Evolutionary conservation across 1,139 yeast species (phyloP).

Genomic region (Nakaseomyces delphensis): DNA sequence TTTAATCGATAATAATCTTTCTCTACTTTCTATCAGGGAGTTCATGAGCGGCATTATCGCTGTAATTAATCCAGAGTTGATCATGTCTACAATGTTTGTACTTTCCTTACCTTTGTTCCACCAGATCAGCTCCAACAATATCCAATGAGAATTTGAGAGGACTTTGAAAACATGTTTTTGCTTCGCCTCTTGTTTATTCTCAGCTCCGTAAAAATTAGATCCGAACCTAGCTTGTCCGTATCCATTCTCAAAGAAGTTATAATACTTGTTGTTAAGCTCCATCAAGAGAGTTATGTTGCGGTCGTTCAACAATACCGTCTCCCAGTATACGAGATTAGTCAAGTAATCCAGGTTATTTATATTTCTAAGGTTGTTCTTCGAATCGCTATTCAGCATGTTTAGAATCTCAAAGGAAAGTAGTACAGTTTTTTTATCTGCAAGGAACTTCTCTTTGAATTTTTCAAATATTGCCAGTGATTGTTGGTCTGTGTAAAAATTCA

Average conservation of each 20-base stretch:
- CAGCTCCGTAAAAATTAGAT: background rate
- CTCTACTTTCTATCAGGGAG: slow-evolving; percentile 1
- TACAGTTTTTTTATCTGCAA: slow-evolving; percentile 1
- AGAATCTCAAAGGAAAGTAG: slow-evolving; percentile 1
- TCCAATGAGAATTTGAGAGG: background rate
- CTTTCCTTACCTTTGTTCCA: background rate
- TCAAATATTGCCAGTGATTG: background rate
- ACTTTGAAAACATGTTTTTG: background rate
- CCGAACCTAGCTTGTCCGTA: background rate
- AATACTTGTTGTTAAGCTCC: background rate
- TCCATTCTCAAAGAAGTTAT: slow-evolving; percentile 1
- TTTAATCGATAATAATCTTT: background rate
- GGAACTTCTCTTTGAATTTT: slow-evolving; percentile 2
- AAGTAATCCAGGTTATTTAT: slow-evolving; percentile 1
- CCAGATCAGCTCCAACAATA: slow-evolving; percentile 1
- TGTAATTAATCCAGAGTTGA: background rate
- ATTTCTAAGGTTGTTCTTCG: slow-evolving; percentile 1
- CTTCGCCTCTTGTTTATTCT: background rate
- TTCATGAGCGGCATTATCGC: slow-evolving; percentile 2
- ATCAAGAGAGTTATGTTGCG: background rate
- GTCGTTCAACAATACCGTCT: background rate
- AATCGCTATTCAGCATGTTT: slow-evolving; percentile 1
- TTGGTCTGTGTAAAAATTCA: background rate
- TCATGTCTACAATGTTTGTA: background rate
- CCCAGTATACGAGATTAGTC: slow-evolving; percentile 2